phyloP scores from a whole-genome alignment of 140 eudicot genomes.

The Cichorium intybus region DNA sequence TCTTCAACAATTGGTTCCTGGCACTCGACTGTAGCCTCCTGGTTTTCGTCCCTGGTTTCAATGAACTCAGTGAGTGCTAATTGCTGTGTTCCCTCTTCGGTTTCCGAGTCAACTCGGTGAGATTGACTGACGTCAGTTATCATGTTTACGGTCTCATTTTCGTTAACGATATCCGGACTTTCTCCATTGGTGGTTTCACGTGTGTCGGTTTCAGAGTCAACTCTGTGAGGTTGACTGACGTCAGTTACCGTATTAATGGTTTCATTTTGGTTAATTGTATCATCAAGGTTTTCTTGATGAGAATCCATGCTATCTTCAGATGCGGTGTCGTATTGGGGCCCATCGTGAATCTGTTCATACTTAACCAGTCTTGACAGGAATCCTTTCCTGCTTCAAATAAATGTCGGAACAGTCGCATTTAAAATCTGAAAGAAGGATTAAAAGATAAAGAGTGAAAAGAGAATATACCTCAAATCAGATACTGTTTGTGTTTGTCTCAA shows the following conservation, averaged over 20 bases:
- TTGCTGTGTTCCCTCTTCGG: slow-evolving; percentile 4
- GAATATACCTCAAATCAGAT: slow-evolving; percentile 68
- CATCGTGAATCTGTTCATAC: slow-evolving; percentile 27
- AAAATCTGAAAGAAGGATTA: not conserved
- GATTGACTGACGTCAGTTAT: slow-evolving; percentile 16
- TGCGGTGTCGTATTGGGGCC: slow-evolving; percentile 33
- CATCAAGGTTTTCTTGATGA: slow-evolving; percentile 32
- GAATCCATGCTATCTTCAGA: slow-evolving; percentile 27
- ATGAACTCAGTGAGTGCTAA: slow-evolving; percentile 7
- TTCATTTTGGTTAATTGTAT: slow-evolving; percentile 20
- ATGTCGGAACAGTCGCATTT: slow-evolving; percentile 1
- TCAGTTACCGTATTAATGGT: slow-evolving; percentile 22
- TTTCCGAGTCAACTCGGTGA: slow-evolving; percentile 17
- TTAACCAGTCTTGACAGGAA: slow-evolving; percentile 56
- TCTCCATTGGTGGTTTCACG: too few species aligned
- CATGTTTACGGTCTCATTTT: slow-evolving; percentile 14
- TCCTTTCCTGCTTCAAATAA: slow-evolving; percentile 63
- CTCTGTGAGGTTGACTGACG: not conserved
- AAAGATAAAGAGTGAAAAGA: not conserved
- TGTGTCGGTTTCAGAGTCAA: slow-evolving; percentile 11
- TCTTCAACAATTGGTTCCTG: slow-evolving; percentile 37
- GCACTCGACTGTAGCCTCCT: slow-evolving; percentile 13
- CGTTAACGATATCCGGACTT: slow-evolving; percentile 24
- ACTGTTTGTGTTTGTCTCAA: slow-evolving; percentile 73
- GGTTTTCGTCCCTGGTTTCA: slow-evolving; percentile 11